A percentile compares a stretch with the other conserved stretches of the same genome.
Evolutionary conservation across 805 yeast species (phyloP).

Genomic region (Yarrowia alimentaria): DNA sequence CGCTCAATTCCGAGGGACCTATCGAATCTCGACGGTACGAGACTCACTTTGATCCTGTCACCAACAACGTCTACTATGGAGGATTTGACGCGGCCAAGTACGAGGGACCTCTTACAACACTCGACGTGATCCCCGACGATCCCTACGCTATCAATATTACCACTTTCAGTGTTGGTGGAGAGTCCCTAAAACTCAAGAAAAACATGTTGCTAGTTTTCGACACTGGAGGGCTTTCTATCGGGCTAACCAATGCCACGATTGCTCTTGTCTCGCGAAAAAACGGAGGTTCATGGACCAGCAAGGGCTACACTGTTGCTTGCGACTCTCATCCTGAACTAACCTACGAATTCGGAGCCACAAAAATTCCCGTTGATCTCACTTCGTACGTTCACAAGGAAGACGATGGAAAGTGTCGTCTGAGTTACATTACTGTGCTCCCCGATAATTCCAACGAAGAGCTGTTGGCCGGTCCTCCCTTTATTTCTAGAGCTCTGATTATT

Average conservation of each 20-base stretch:
- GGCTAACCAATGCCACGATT: background rate
- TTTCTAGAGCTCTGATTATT: conserved; percentile 3
- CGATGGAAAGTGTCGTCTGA: background rate
- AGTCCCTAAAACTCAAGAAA: background rate
- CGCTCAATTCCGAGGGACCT: too few species aligned
- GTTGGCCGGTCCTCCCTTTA: conserved; percentile 1
- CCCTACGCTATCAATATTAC: background rate
- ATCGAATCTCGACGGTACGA: too few species aligned
- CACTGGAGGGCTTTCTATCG: background rate
- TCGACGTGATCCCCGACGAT: background rate
- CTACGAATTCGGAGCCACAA: conserved; percentile 6
- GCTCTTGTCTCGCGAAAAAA: background rate
- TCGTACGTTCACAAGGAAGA: background rate
- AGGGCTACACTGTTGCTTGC: background rate
- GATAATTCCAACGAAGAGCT: background rate
- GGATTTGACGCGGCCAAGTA: conserved; percentile 2
- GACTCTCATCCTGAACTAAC: background rate
- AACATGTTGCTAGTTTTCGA: background rate
- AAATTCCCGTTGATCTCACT: background rate
- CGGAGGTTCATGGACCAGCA: background rate
- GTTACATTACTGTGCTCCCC: background rate
- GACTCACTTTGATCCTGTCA: too few species aligned
- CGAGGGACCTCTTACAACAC: conserved; percentile 1
- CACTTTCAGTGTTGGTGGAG: background rate
- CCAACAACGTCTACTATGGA: conserved; percentile 2